Base-by-base conservation (phyloP, 129 eudicot genomes). In the Chrysanthemum lavandulifolium region DNA sequence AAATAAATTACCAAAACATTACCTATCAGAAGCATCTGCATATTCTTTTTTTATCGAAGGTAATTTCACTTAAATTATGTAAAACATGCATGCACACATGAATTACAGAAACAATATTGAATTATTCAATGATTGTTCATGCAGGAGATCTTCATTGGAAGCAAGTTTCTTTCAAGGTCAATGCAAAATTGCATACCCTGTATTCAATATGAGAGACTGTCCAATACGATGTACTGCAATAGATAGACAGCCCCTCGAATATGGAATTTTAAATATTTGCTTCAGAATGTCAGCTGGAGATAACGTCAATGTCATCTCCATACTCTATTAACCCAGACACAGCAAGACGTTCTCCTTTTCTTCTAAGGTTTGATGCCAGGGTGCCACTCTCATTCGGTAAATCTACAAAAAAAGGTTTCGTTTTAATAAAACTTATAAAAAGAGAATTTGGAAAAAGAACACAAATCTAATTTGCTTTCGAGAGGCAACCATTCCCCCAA, bases 181-280 rank as follows among this genome's bases (percentile, higher is more conserved):
- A 85, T 29, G 61, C 88, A 68, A 78, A 77, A 70, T 78, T 85
- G 84, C 95, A 89, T 88, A 90, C 97, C 99, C 99, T 47, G 88
- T 72, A 74, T 94, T 94, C 29, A 94, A 81, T 65, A 90, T 67
- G n/a, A 94, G 83, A 71, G 99, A 88, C 61, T 86, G 89, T 45
- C 99, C 99, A 65, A 94, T 86, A 71, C 99, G 99, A 68, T 83
- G 97, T 69, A 94, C 99, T 14, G 99, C 96, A 74, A 94, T 76
- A 10, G 99, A 94, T 61, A 94, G 72, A 16, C 93, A 89, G 57
- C 91, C 89, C 84, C 83, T 88, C 58, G 99, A 84, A 80, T 94
- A 94, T 40, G 97, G 97, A 67, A 94, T 94, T 77, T 90, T 90
- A 82, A 94, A 94, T 67, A 94, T 88, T 81, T 90, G 99, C 83